phyloP scores from a whole-genome alignment of 352 stramenopile species.

The Pythium coloratum region DNA sequence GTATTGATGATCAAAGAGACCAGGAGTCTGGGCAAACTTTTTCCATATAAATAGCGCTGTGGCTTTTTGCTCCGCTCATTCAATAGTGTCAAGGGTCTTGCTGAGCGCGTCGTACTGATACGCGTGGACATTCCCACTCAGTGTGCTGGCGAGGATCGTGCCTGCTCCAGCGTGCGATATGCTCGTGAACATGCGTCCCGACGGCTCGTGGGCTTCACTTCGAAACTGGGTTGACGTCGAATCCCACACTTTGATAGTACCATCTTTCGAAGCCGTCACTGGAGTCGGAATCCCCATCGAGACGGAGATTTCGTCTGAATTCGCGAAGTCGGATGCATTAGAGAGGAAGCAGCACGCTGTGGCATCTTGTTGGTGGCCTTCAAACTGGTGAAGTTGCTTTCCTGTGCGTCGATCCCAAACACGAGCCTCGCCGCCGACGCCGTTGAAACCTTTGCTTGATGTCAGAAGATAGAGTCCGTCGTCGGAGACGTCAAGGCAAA shows the following conservation, averaged over 20 bases:
- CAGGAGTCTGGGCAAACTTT: background rate
- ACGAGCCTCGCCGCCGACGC: conserved; percentile 70
- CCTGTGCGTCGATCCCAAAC: conserved; percentile 78
- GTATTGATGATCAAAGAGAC: background rate
- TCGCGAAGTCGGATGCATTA: background rate
- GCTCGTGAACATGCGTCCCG: conserved; percentile 63
- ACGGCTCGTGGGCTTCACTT: conserved; percentile 47
- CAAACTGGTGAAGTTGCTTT: conserved; percentile 55
- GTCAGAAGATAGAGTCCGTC: conserved; percentile 70
- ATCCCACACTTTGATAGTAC: conserved; percentile 76
- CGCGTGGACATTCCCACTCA: conserved; percentile 46
- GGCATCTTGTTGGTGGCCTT: conserved; percentile 74
- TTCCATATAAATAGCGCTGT: background rate
- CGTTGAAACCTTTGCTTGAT: conserved; percentile 86
- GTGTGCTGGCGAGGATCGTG: conserved; percentile 57
- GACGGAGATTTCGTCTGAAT: background rate
- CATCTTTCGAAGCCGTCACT: conserved; percentile 80
- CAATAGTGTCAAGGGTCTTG: conserved; percentile 8
- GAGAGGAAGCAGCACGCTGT: conserved; percentile 73
- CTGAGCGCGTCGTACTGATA: conserved; percentile 36
- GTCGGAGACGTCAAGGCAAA: conserved; percentile 54
- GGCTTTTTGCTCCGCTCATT: background rate
- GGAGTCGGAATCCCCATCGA: conserved; percentile 32
- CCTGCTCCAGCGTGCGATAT: conserved; percentile 38
- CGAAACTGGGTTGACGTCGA: conserved; percentile 22